Base-by-base conservation (phyloP, 176 grass and related monocot species). In the Oryza nivara region DNA sequence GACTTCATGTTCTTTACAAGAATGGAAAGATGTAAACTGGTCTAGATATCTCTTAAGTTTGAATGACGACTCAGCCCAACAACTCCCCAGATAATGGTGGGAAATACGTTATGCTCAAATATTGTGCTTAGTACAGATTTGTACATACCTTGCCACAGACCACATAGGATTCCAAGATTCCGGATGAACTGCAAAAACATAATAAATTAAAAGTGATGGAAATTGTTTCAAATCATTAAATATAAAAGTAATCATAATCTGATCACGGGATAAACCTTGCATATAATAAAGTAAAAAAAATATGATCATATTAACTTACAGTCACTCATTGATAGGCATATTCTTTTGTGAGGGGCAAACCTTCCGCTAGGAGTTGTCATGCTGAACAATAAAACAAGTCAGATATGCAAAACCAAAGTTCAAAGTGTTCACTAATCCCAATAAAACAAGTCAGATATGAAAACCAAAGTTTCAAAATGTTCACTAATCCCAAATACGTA, bases 91-190 rank as follows among this genome's bases (percentile, higher is more conserved):
- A 72, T 9, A 64, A 35, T 2, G 4, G 12, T 5, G 30, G 13
- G 65, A 71, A 22, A 85, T 25, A 51, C 7, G 58, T 11, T 87
- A 34, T 25, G 69, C 47, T 83, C 28, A 8, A 49, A 80, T 74
- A 88, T 15, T 34, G 49, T 84, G n/a, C 22, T 48, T 82, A 9
- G 64, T 44, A 68, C 46, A 7, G n/a, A 67, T 76, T 46, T 81
- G 46, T 58, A 8, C 78, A 17, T 88, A 99, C 97, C 97, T 99
- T 84, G 93, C 91, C 68, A 96, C 97, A 79, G 97, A 99, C 93
- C 97, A 99, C 93, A 99, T 99, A 81, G 97, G 97, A 94, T 96
- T 96, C 97, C 97, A 99, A 52, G 97, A 96, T 88, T 99, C 97
- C 30, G 90, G 93, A 85, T 99, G 93, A 94, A 99, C 97, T 99